phyloP scores from a whole-genome alignment of 768 basidiomycete species.

The Dentipellis fragilis region DNA sequence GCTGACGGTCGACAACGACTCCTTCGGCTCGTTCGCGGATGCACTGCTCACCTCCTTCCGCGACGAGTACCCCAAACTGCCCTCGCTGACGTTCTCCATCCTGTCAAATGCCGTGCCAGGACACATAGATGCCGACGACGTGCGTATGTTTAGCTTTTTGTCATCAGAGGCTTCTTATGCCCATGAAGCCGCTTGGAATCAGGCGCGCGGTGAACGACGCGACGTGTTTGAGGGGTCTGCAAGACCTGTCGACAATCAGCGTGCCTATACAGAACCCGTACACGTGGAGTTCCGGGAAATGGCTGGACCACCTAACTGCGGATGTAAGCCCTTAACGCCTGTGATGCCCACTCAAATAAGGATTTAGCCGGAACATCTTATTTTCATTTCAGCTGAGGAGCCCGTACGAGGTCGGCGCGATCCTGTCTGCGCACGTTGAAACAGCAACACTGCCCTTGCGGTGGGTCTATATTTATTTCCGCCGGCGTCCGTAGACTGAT shows the following conservation, averaged over 20 bases:
- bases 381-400: conserved; percentile 12
- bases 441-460: conserved; percentile 25
- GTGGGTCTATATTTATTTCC: conserved; percentile 9
- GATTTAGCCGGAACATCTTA: not conserved
- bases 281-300: conserved; percentile 17
- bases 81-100: conserved; percentile 46
- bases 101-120: conserved; percentile 35
- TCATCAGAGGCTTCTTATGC: conserved; percentile 7
- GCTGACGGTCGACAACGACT: conserved; percentile 47
- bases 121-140: not conserved
- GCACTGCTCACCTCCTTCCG: conserved; percentile 50
- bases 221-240: conserved; percentile 28
- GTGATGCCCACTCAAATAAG: not conserved
- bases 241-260: conserved; percentile 20
- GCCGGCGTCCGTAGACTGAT: not conserved
- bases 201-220: conserved; percentile 52
- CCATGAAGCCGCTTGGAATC: conserved; percentile 24
- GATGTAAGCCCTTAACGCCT: conserved; percentile 14
- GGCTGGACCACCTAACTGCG: conserved; percentile 18
- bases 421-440: conserved; percentile 28
- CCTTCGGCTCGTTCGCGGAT: conserved; percentile 57
- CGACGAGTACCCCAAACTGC: conserved; percentile 60
- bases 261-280: conserved; percentile 23
- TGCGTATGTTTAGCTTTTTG: not conserved
- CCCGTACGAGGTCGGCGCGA: conserved; percentile 23